Conservation (phyloP, 2,329 filamentous ascomycete genomes). For the Alternaria atra region DNA sequence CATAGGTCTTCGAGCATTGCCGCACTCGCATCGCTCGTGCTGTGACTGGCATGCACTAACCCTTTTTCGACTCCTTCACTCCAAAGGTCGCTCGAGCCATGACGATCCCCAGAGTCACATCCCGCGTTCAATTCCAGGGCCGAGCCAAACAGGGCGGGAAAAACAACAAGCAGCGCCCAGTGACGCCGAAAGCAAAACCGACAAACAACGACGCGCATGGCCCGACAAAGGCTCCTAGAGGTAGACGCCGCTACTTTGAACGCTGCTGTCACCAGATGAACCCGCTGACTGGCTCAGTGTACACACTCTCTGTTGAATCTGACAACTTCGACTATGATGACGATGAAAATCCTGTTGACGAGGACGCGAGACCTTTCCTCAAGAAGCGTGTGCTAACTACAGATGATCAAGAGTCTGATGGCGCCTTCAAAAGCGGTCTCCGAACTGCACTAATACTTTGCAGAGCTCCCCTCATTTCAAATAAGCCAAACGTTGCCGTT, state of each 20-base stretch:
- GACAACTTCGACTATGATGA: background rate
- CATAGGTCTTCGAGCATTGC: background rate
- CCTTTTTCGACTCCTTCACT: no score
- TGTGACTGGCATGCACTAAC: background rate
- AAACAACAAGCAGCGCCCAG: background rate
- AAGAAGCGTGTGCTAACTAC: conserved; percentile 4
- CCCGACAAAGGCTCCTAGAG: background rate
- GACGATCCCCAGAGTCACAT: conserved; percentile 4
- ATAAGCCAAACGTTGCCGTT: background rate
- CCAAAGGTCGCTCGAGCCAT: background rate
- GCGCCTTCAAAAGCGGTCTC: background rate
- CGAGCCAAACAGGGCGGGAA: background rate
- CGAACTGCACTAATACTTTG: background rate
- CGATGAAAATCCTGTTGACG: background rate
- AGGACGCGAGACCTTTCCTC: background rate
- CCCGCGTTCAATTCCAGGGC: conserved; percentile 1
- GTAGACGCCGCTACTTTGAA: background rate
- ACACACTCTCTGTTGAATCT: background rate
- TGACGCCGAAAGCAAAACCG: background rate
- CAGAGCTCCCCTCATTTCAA: background rate
- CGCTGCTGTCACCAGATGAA: background rate
- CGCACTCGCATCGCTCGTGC: background rate
- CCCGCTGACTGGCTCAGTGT: conserved; percentile 7
- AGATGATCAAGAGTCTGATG: background rate
- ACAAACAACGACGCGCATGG: background rate